Conservation (phyloP, 441 rosid genomes). For the Aleurites moluccanus region DNA sequence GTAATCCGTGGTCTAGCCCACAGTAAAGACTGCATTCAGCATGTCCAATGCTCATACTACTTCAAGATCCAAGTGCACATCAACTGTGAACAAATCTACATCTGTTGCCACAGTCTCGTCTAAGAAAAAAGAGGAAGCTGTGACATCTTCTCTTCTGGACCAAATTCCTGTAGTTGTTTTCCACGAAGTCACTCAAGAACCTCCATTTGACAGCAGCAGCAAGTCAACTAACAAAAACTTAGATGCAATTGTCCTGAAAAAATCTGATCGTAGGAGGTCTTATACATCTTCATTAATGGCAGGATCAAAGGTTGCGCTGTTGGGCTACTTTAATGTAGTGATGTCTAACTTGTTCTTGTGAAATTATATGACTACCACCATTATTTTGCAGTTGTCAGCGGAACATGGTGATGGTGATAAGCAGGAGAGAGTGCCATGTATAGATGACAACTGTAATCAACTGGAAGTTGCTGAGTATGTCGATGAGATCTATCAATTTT, state of each 20-base stretch:
- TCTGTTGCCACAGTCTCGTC: constrained; percentile 34
- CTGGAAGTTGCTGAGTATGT: constrained; percentile 96
- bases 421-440: constrained; percentile 55
- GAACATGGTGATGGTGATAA: constrained; percentile 43
- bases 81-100: constrained; percentile 33
- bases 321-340: not conserved
- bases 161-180: constrained; percentile 37
- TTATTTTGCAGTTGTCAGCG: constrained; percentile 52
- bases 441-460: constrained; percentile 74
- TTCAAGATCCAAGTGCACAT: constrained; percentile 37
- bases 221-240: constrained; percentile 28
- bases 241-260: constrained; percentile 42
- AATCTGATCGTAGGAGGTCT: constrained; percentile 76
- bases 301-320: constrained; percentile 58
- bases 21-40: constrained; percentile 39
- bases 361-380: constrained; percentile 23
- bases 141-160: constrained; percentile 34
- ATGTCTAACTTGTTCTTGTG: constrained; percentile 11
- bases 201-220: constrained; percentile 32
- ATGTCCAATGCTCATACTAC: constrained; percentile 42
- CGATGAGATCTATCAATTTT: constrained; percentile 85
- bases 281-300: constrained; percentile 73
- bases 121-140: constrained; percentile 33
- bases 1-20: constrained; percentile 43
- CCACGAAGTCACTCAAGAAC: constrained; percentile 37